Base-by-base conservation (phyloP, 2,329 filamentous ascomycete species). In the Lasiodiplodia hormozganensis region DNA sequence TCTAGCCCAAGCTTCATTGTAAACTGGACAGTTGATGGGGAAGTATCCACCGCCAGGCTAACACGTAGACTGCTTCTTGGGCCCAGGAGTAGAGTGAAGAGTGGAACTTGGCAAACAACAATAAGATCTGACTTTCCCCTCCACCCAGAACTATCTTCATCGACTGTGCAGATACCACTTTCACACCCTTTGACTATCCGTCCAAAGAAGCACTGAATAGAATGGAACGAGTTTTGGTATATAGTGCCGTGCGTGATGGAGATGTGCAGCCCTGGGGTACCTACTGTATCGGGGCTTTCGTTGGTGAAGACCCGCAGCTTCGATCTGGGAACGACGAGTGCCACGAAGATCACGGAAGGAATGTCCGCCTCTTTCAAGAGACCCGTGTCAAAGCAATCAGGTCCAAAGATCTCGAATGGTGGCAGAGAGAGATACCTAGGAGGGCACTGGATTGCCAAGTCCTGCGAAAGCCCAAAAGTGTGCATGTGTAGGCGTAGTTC, bases 141-240 rank as follows among this genome's bases (percentile, higher is more conserved):
- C 64, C 51, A 58, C 12, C 64, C 51, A 10, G 51, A 16, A 12
- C 40, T 28, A 14, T 67, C 36, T 31, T 67, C 64, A 11, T 67
- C 52, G 2, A 47, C 51, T 10, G 18, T n/a, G 23, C 51, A 57
- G 8, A 57, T 36, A 2, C 54, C 51, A 31, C 7, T 43, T 57
- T 47, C 7, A 8, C 14, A 10, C 2, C 21, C 25, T 23, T 58
- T 21, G 23, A 57, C 18, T 14, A 67, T 11, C 3, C 14, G 34
- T 8, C 64, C 64, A n/a, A 57, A 67, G 21, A 57, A 67, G 31
- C 64, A 67, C 18, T 67, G 64, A 14, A 67, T 25, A 2, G 28
- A 54, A 28, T 67, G 52, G 52, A 67, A 57, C 10, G 49, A 51
- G 34, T 57, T 67, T 6, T 25, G n/a, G 3, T 21, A 36, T 4